Percentiles rank a stretch among this genome's conserved stretches.
These are phyloP conservation scores for Backusella liffmaniae DNA, from an alignment of 192 early-diverging fungal species.

Conservation along the genomic window DNA sequence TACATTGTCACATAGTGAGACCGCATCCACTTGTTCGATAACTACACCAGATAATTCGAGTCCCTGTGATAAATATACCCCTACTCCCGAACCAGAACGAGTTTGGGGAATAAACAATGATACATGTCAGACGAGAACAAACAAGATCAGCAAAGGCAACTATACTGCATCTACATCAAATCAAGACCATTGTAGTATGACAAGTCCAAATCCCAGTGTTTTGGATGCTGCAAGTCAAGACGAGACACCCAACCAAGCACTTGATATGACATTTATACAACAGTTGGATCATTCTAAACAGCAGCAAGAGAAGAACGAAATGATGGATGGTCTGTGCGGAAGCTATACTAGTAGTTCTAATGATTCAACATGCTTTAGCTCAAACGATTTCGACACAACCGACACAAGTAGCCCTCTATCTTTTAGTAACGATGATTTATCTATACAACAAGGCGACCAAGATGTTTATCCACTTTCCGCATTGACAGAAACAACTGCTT, in stretches of 20 bases:
- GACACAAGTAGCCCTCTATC: neutral
- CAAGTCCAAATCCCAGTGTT: neutral
- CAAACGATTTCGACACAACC: neutral
- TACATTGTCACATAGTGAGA: neutral
- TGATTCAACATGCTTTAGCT: neutral
- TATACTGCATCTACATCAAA: neutral
- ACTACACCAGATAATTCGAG: neutral
- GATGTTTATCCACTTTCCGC: neutral
- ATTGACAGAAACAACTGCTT: neutral
- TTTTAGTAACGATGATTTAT: neutral
- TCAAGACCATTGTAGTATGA: neutral
- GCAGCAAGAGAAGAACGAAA: neutral
- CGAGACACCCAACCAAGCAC: neutral
- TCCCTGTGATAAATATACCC: neutral
- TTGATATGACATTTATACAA: neutral
- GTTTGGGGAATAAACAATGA: neutral
- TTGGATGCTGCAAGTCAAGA: neutral
- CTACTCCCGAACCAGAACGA: neutral
- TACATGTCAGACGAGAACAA: neutral
- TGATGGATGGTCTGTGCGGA: neutral
- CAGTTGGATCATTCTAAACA: neutral
- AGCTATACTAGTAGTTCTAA: neutral
- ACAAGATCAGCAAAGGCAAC: neutral
- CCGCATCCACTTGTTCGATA: neutral
- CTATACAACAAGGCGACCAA: neutral